These are phyloP conservation scores for Pseudocercospora cruenta DNA, from an alignment of 2,329 filamentous ascomycete genomes.

Conservation along the genomic window DNA sequence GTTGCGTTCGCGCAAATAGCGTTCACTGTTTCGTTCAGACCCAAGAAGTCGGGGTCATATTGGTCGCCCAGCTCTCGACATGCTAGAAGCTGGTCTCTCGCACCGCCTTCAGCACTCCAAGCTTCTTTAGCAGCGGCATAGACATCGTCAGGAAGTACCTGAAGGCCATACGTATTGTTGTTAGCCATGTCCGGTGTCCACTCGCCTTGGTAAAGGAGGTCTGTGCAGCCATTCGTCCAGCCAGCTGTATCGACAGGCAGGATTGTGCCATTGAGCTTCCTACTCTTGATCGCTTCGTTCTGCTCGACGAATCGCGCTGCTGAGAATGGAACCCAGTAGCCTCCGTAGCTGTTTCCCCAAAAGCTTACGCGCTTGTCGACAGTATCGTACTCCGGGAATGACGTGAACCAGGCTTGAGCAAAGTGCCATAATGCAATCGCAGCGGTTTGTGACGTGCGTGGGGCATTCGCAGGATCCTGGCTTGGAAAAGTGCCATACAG, in stretches of 20 bases:
- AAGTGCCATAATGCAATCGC: slow-evolving; percentile 63
- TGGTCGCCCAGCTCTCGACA: slow-evolving; percentile 54
- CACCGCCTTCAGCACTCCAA: slow-evolving; percentile 56
- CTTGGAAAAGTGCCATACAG: slow-evolving; percentile 29
- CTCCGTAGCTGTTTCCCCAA: slow-evolving; percentile 43
- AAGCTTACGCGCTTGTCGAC: slow-evolving; percentile 25
- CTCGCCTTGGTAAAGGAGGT: slow-evolving; percentile 62
- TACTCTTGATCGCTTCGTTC: slow-evolving; percentile 57
- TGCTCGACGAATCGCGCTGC: slow-evolving; percentile 60
- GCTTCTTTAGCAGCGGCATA: slow-evolving; percentile 40
- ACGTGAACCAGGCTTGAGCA: slow-evolving; percentile 54
- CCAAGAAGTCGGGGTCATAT: slow-evolving; percentile 55
- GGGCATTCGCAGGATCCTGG: slow-evolving; percentile 19
- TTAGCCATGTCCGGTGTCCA: slow-evolving; percentile 60
- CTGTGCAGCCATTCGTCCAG: slow-evolving; percentile 72
- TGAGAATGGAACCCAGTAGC: slow-evolving; percentile 68
- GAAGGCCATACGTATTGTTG: slow-evolving; percentile 67
- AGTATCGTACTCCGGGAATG: slow-evolving; percentile 27
- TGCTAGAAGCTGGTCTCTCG: slow-evolving; percentile 51
- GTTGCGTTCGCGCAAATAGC: slow-evolving; percentile 43
- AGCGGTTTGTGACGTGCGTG: slow-evolving; percentile 26
- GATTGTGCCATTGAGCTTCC: slow-evolving; percentile 43
- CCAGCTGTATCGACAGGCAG: slow-evolving; percentile 65
- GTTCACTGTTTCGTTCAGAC: slow-evolving; percentile 44
- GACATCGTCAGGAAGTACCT: slow-evolving; percentile 56